A percentile compares a stretch with the other conserved stretches of the same genome.
Evolutionary conservation across 257 asterid genomes (phyloP).

Genomic region (Solanum virginianum): DNA sequence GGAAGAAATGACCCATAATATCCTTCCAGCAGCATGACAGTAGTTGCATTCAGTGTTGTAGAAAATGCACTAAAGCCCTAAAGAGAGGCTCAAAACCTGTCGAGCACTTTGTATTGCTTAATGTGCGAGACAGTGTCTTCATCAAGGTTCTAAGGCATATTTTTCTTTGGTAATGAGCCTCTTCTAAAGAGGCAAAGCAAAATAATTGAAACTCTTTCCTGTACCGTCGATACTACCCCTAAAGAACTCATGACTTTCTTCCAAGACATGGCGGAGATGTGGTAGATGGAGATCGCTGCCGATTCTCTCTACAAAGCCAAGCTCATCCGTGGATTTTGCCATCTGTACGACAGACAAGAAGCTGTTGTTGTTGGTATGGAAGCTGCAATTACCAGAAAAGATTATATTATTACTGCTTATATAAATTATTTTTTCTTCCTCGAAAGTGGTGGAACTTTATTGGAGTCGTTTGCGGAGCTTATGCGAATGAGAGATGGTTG

Average conservation of each 20-base stretch:
- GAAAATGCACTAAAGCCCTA: too few relatives aligned
- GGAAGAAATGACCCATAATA: too few relatives aligned
- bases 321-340: constrained; percentile 89
- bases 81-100: too few relatives aligned
- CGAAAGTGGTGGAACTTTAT: constrained; percentile 70
- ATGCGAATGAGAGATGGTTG: constrained; percentile 92
- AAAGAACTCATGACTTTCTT: constrained; percentile 65
- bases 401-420: constrained; percentile 67
- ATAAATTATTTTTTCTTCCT: constrained; percentile 59
- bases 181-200: too few relatives aligned
- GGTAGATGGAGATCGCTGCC: constrained; percentile 95
- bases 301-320: constrained; percentile 94
- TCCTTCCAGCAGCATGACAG: too few relatives aligned
- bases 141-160: too few relatives aligned
- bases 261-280: constrained; percentile 79
- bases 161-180: too few relatives aligned
- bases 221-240: constrained; percentile 55
- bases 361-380: constrained; percentile 95
- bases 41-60: too few relatives aligned
- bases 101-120: too few relatives aligned
- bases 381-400: constrained; percentile 68
- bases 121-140: too few relatives aligned
- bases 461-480: constrained; percentile 58
- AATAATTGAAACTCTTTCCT: constrained; percentile 71
- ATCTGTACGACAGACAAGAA: constrained; percentile 91